Percentiles rank a stretch among this genome's conserved stretches.
Evolutionary conservation across 2,329 filamentous ascomycete genomes (phyloP).

Genomic region (Trichoderma sp.): DNA sequence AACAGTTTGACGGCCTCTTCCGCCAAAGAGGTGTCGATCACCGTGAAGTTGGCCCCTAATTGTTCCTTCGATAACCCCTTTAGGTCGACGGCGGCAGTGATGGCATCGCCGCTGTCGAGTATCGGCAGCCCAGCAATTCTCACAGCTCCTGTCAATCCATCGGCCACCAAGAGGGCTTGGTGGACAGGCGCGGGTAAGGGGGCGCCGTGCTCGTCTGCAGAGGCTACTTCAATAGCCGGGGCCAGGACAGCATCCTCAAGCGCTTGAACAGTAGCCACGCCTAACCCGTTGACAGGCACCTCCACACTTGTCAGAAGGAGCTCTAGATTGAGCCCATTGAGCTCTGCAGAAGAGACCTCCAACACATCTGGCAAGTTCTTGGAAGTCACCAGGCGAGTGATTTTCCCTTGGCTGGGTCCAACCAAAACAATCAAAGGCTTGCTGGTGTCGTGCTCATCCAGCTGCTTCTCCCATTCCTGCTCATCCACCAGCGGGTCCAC

Average conservation of each 20-base stretch:
- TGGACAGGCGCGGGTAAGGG: constrained; percentile 82
- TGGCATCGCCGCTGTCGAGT: constrained; percentile 45
- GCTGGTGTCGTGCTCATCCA: constrained; percentile 54
- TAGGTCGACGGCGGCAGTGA: constrained; percentile 62
- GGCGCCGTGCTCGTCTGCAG: constrained; percentile 64
- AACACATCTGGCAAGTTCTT: constrained; percentile 57
- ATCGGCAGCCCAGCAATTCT: constrained; percentile 51
- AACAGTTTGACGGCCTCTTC: constrained; percentile 66
- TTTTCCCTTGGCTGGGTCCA: constrained; percentile 37
- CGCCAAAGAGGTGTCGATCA: constrained; percentile 67
- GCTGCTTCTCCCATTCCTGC: constrained; percentile 66
- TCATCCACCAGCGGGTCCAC: constrained; percentile 68
- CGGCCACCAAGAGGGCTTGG: constrained; percentile 71
- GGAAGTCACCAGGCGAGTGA: constrained; percentile 37
- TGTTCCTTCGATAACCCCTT: constrained; percentile 46
- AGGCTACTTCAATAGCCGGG: constrained; percentile 71
- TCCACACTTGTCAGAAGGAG: constrained; percentile 59
- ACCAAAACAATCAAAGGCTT: constrained; percentile 67
- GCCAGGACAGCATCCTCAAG: constrained; percentile 71
- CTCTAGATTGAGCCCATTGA: constrained; percentile 66
- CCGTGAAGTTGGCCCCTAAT: constrained; percentile 49
- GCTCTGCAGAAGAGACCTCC: constrained; percentile 61
- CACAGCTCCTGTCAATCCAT: constrained; percentile 70
- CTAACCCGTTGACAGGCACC: constrained; percentile 41
- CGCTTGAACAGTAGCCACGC: constrained; percentile 44